Conservation (phyloP, 768 basidiomycete species). For the Trametes coccinea region DNA sequence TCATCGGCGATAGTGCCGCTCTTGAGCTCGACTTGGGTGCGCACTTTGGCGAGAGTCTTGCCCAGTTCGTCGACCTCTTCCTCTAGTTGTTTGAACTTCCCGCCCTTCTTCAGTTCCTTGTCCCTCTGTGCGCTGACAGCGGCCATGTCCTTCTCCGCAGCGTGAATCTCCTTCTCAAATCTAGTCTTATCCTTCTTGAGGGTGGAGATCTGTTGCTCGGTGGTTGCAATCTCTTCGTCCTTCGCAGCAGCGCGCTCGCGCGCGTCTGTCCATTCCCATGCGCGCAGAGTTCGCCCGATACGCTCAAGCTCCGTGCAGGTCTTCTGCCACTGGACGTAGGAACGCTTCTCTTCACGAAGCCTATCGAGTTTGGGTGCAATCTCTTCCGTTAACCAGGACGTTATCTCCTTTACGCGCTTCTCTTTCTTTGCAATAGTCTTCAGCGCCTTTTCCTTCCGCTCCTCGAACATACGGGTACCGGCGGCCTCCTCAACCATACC, state of each 20-base stretch:
- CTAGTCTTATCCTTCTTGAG: slow-evolving; percentile 51
- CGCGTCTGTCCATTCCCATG: slow-evolving; percentile 83
- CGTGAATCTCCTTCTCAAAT: slow-evolving; percentile 52
- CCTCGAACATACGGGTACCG: slow-evolving; percentile 99
- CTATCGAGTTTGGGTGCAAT: slow-evolving; percentile 94
- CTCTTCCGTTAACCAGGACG: slow-evolving; percentile 77
- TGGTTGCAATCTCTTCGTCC: slow-evolving; percentile 53
- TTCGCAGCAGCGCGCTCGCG: slow-evolving; percentile 54
- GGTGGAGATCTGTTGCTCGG: slow-evolving; percentile 48
- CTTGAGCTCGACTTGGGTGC: slow-evolving; percentile 85
- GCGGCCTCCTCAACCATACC: slow-evolving; percentile 99
- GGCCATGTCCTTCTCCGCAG: slow-evolving; percentile 65
- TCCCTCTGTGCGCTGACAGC: slow-evolving; percentile 77
- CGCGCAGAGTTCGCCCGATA: slow-evolving; percentile 76
- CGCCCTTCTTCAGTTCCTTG: slow-evolving; percentile 88
- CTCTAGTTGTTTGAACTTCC: slow-evolving; percentile 85
- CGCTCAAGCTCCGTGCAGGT: slow-evolving; percentile 84
- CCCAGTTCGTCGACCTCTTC: slow-evolving; percentile 77
- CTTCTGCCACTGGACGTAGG: slow-evolving; percentile 90
- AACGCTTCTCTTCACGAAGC: slow-evolving; percentile 84
- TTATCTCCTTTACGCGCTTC: slow-evolving; percentile 90
- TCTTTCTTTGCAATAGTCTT: slow-evolving; percentile 98
- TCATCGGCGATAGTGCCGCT: slow-evolving; percentile 77
- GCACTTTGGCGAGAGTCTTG: slow-evolving; percentile 77
- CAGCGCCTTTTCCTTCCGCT: slow-evolving; percentile 93